These are phyloP conservation scores for Quercus bicolor DNA, from an alignment of 306 rosid genomes.

Conservation along the genomic window DNA sequence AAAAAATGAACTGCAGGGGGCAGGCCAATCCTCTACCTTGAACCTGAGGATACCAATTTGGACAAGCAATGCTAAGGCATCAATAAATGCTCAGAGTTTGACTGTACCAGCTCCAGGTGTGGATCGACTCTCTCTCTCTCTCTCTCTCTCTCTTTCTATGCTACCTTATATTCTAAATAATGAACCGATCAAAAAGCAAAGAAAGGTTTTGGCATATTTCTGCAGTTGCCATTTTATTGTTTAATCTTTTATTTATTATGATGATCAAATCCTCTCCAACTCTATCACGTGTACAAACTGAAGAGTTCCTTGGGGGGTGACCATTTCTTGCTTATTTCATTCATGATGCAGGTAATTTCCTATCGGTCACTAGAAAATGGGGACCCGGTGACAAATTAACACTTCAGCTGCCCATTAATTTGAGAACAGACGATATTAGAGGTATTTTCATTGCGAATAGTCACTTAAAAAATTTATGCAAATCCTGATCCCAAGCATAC, in stretches of 20 bases:
- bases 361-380: constrained; percentile 53
- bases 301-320: neutral
- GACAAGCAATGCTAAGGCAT: constrained; percentile 55
- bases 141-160: too few species aligned
- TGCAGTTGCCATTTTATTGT: too few species aligned
- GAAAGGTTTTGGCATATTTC: neutral
- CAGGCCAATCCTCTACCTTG: constrained; percentile 27
- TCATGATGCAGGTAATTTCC: constrained; percentile 53
- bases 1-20: constrained; percentile 32
- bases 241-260: neutral
- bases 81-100: constrained; percentile 41
- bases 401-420: constrained; percentile 60
- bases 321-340: neutral
- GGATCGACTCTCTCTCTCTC: neutral
- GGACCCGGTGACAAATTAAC: constrained; percentile 51
- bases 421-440: constrained; percentile 64
- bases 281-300: neutral
- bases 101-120: constrained; percentile 56
- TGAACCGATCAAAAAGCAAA: neutral
- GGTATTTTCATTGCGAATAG: constrained; percentile 36
- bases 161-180: neutral
- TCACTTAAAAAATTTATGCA: neutral
- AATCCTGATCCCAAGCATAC: neutral
- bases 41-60: constrained; percentile 76
- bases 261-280: neutral